A percentile compares a stretch with the other conserved stretches of the same genome.
Evolutionary conservation across 805 yeast species (phyloP).

Genomic region (Kazachstania taianensis): DNA sequence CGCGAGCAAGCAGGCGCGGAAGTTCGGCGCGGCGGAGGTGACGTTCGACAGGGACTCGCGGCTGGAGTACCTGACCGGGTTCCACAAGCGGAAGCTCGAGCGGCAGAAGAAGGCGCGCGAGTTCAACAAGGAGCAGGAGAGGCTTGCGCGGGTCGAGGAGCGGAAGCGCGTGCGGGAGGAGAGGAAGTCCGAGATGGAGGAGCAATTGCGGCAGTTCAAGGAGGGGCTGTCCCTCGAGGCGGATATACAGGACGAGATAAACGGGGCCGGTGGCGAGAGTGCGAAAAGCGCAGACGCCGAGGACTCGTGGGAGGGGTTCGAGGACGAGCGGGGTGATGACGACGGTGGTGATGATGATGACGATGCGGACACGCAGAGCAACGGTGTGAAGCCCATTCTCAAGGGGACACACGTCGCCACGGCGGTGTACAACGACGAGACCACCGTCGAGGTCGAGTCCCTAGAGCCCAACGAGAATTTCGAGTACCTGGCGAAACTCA

Average conservation of each 20-base stretch:
- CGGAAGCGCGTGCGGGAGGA: constrained; percentile 56
- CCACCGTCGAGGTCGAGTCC: constrained; percentile 40
- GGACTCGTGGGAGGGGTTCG: constrained; percentile 33
- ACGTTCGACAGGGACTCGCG: constrained; percentile 74
- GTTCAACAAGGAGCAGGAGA: constrained; percentile 65
- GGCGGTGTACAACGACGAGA: constrained; percentile 29
- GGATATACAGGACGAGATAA: constrained; percentile 21
- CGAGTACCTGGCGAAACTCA: constrained; percentile 52
- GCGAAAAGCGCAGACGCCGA: no score
- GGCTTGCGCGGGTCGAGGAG: constrained; percentile 63
- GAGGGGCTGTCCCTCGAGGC: constrained; percentile 18
- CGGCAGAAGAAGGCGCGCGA: constrained; percentile 81
- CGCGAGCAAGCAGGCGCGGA: constrained; percentile 54
- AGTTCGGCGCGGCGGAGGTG: constrained; percentile 72
- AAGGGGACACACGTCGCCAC: constrained; percentile 14
- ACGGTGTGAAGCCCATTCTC: constrained; percentile 24
- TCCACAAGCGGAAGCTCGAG: constrained; percentile 85
- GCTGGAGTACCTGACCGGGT: constrained; percentile 81
- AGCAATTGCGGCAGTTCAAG: constrained; percentile 35
- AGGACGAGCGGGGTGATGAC: constrained; percentile 23
- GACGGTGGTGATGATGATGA: constrained; percentile 14
- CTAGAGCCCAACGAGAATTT: constrained; percentile 40
- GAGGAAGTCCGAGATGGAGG: constrained; percentile 52
- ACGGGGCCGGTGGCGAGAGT: constrained; percentile 8
- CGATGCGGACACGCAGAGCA: constrained; percentile 9